Base-by-base conservation (phyloP, 2,329 filamentous ascomycete genomes). In the Cytospora schulzeri region DNA sequence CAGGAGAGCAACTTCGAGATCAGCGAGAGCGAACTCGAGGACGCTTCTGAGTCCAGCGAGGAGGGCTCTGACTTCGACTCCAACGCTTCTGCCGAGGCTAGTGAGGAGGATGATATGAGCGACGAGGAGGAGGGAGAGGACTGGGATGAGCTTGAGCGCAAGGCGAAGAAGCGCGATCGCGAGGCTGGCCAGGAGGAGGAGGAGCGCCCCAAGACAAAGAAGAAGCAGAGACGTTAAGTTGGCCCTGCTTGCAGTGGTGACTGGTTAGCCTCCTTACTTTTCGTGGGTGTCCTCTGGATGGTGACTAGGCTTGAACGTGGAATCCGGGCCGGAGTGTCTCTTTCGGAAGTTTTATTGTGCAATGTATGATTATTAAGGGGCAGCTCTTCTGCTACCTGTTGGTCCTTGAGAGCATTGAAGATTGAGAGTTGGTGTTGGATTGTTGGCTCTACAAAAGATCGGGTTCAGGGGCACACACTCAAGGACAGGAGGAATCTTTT, bases 1-100 rank as follows among this genome's bases (percentile, higher is more conserved):
- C 91, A 97, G 73, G 95, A 98, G 77, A 92, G 88, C 4, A 93
- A 91, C 9, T 99, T 97, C 72, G 95, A 98, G 77, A 90, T 97
- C 61, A 89, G 87, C 26, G 94, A 96, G 66, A 90, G 88, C 4
- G 95, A 98, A 68, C 79, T 97, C 2, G 92, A 94, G 38, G 92
- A 92, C 73, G 91, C 84, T 17, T 92, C 88, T 12, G 94, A 88
- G 70, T 87, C 84, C 14, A 87, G 84, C 68, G 86, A 97, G 70
- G 93, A 96, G 51, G 95, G 92, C 65, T 95, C 91, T 24, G 93
- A 98, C 67, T 98, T 95, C 74, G 93, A 96, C 72, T 94, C 94
- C 73, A 93, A 97, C 72, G 91, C 90, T 1, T 91, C 87, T 26
- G 91, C 89, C 2, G 91, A 94, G 68, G 94, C 92, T 33, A 90